phyloP scores from a whole-genome alignment of 306 rosid species.

The Cicer cuneatum region DNA sequence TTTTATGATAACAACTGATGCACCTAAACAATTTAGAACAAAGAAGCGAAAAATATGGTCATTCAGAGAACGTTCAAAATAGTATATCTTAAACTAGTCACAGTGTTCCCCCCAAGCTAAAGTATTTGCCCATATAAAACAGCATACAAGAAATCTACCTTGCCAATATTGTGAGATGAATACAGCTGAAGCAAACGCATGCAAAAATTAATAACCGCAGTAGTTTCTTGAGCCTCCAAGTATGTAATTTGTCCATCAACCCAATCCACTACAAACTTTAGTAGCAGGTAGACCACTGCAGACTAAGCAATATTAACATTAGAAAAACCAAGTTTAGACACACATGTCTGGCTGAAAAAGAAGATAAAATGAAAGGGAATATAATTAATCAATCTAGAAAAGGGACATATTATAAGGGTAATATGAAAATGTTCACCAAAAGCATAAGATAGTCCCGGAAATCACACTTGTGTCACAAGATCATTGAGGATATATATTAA shows the following conservation, averaged over 20 bases:
- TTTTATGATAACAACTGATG: conserved; percentile 24
- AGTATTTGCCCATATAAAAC: conserved; percentile 16
- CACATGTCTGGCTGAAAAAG: conserved; percentile 31
- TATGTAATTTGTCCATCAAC: conserved; percentile 91
- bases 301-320: conserved; percentile 63
- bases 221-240: conserved; percentile 87
- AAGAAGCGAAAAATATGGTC: conserved; percentile 14
- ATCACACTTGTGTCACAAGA: conserved; percentile 31
- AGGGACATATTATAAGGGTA: conserved; percentile 25
- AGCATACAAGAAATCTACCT: conserved; percentile 58
- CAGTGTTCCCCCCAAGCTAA: conserved; percentile 15
- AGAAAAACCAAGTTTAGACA: conserved; percentile 37
- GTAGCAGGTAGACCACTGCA: conserved; percentile 93
- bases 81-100: conserved; percentile 26
- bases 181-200: conserved; percentile 90
- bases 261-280: conserved; percentile 93
- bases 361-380: background rate
- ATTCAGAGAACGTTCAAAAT: conserved; percentile 28
- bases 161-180: conserved; percentile 93
- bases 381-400: conserved; percentile 21
- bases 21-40: conserved; percentile 25
- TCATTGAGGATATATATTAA: conserved; percentile 21
- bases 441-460: conserved; percentile 14
- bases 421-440: conserved; percentile 10
- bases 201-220: conserved; percentile 76